Conservation (phyloP, 2,329 filamentous ascomycete species). For the Trichophyton verrucosum region DNA sequence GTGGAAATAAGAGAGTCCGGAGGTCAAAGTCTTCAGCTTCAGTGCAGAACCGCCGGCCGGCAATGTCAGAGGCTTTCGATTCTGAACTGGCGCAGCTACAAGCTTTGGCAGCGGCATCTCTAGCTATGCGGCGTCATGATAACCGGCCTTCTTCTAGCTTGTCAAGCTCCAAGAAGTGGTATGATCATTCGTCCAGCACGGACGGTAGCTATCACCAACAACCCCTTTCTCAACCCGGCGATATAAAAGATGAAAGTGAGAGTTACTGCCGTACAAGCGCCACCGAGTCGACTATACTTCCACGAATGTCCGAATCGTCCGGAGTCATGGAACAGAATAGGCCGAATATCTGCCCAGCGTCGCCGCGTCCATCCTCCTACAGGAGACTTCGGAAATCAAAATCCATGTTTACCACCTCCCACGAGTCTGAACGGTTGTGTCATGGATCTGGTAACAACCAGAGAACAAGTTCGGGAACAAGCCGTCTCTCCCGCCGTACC, state of each 20-base stretch:
- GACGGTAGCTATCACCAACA: neutral
- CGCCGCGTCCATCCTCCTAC: slow-evolving; percentile 36
- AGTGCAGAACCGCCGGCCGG: slow-evolving; percentile 20
- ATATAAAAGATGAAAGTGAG: neutral
- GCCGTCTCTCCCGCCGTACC: slow-evolving; percentile 14
- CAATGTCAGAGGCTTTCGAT: slow-evolving; percentile 20
- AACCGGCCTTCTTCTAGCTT: slow-evolving; percentile 14
- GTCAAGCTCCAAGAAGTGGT: neutral
- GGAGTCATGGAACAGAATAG: neutral
- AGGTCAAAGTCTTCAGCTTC: slow-evolving; percentile 30
- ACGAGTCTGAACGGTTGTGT: neutral
- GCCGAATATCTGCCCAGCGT: neutral
- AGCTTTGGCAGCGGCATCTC: slow-evolving; percentile 31
- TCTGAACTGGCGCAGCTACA: slow-evolving; percentile 22
- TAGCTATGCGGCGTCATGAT: slow-evolving; percentile 30
- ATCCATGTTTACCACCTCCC: slow-evolving; percentile 31
- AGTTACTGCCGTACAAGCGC: neutral
- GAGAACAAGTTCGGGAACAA: slow-evolving; percentile 3
- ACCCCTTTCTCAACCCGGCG: neutral
- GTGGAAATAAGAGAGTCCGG: slow-evolving; percentile 23
- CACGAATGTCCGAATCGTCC: neutral
- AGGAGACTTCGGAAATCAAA: slow-evolving; percentile 35
- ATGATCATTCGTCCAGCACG: neutral
- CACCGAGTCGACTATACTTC: neutral
- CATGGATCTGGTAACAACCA: slow-evolving; percentile 4